phyloP scores from a whole-genome alignment of 2,329 filamentous ascomycete species.

The Trichoderma semiorbis region DNA sequence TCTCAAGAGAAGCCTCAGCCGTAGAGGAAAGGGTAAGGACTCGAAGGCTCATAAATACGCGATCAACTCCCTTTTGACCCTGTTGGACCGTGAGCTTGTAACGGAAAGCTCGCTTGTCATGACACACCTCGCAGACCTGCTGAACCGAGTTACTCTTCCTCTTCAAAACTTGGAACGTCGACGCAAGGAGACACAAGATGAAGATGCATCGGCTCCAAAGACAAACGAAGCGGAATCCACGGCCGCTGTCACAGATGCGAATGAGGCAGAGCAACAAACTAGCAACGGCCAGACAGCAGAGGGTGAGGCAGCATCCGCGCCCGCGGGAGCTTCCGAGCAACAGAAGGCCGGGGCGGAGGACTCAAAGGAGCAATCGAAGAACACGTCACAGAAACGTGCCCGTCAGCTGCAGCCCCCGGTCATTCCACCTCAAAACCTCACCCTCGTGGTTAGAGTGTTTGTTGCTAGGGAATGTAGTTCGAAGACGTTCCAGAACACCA shows the following conservation, averaged over 20 bases:
- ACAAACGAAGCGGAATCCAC: conserved; percentile 37
- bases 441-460: conserved; percentile 93
- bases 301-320: conserved; percentile 23
- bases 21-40: conserved; percentile 87
- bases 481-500: conserved; percentile 95
- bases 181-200: conserved; percentile 68
- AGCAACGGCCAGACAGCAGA: conserved; percentile 27
- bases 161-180: conserved; percentile 78
- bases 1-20: conserved; percentile 70
- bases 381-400: conserved; percentile 47
- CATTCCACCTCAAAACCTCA: conserved; percentile 84
- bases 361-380: conserved; percentile 35
- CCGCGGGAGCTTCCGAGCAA: conserved; percentile 26
- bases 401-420: conserved; percentile 72
- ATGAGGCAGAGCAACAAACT: conserved; percentile 30
- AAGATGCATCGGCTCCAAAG: conserved; percentile 35
- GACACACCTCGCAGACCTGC: conserved; percentile 82
- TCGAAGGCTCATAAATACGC: conserved; percentile 81
- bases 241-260: conserved; percentile 23
- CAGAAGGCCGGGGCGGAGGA: conserved; percentile 27
- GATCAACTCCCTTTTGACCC: conserved; percentile 81
- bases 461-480: conserved; percentile 94
- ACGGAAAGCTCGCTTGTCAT: conserved; percentile 97
- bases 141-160: conserved; percentile 85
- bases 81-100: conserved; percentile 90